Conservation (phyloP, 2,329 filamentous ascomycete genomes). For the Neonectria ditissima region DNA sequence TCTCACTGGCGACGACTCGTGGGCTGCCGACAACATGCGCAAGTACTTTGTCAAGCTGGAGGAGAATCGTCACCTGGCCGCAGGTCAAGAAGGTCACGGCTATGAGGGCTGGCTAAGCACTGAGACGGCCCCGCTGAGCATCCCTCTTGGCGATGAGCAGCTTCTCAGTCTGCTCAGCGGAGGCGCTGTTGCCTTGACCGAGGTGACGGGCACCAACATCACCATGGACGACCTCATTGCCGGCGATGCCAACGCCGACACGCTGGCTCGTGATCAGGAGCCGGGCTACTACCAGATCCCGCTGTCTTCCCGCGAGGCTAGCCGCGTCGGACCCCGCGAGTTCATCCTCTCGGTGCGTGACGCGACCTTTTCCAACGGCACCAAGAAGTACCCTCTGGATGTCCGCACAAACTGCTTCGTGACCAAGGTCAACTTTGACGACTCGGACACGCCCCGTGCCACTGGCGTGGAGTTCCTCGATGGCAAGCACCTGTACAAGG, state of each 20-base stretch:
- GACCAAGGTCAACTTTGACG: constrained; percentile 59
- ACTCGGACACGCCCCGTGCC: constrained; percentile 54
- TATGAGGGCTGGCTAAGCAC: constrained; percentile 68
- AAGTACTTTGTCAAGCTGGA: constrained; percentile 67
- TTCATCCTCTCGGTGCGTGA: constrained; percentile 55
- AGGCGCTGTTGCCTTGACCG: constrained; percentile 46
- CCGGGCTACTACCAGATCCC: constrained; percentile 60
- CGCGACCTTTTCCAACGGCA: constrained; percentile 55
- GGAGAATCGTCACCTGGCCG: constrained; percentile 62
- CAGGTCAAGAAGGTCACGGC: constrained; percentile 62
- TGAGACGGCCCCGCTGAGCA: constrained; percentile 60
- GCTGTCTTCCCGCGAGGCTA: constrained; percentile 55
- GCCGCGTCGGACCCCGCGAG: constrained; percentile 61
- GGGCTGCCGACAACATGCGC: constrained; percentile 68
- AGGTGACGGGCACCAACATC: constrained; percentile 42
- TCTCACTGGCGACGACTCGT: constrained; percentile 67
- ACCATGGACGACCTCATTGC: constrained; percentile 53
- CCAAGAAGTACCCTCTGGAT: constrained; percentile 67
- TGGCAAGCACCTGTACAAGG: constrained; percentile 59
- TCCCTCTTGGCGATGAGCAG: constrained; percentile 64
- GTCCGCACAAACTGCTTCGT: constrained; percentile 61
- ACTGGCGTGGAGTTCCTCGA: constrained; percentile 63
- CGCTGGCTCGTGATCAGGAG: constrained; percentile 56
- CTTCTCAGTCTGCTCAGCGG: constrained; percentile 56
- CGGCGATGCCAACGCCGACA: constrained; percentile 64